Conservation (phyloP, 352 stramenopile genomes). For the Phytophthora melonis region DNA sequence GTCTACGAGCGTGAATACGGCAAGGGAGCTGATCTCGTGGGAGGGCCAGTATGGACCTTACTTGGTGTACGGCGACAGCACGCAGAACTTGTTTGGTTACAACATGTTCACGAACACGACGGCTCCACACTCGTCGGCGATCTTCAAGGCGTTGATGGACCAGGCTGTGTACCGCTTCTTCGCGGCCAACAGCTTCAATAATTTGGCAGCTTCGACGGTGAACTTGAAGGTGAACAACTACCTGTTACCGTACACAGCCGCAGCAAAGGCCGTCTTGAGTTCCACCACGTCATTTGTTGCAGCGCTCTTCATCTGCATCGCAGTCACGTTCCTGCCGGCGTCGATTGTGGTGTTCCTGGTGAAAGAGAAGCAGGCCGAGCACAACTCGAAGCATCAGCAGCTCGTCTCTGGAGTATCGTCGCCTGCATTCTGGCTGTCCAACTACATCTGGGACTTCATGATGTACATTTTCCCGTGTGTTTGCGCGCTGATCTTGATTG, state of each 20-base stretch:
- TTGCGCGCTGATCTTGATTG: slow-evolving; percentile 46
- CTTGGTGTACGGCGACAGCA: slow-evolving; percentile 46
- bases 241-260: slow-evolving; percentile 49
- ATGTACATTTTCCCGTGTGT: slow-evolving; percentile 87
- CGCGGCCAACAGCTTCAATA: slow-evolving; percentile 26
- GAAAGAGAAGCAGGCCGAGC: slow-evolving; percentile 89
- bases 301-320: slow-evolving; percentile 85
- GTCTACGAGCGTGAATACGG: slow-evolving; percentile 55
- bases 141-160: slow-evolving; percentile 68
- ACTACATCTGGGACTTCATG: slow-evolving; percentile 92
- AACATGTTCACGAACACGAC: slow-evolving; percentile 67
- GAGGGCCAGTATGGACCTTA: slow-evolving; percentile 52
- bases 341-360: slow-evolving; percentile 96
- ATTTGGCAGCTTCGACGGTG: slow-evolving; percentile 11
- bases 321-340: slow-evolving; percentile 91
- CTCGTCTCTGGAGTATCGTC: slow-evolving; percentile 94
- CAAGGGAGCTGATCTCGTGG: slow-evolving; percentile 21
- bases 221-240: slow-evolving; percentile 57
- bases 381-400: slow-evolving; percentile 97
- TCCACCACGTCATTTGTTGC: slow-evolving; percentile 63
- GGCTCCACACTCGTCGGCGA: slow-evolving; percentile 42
- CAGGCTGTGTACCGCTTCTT: slow-evolving; percentile 63
- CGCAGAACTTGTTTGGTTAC: slow-evolving; percentile 58
- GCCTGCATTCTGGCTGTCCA: slow-evolving; percentile 95
- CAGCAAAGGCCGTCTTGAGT: slow-evolving; percentile 44